Conservation (phyloP, 768 basidiomycete species). For the Auricularia cornea region DNA sequence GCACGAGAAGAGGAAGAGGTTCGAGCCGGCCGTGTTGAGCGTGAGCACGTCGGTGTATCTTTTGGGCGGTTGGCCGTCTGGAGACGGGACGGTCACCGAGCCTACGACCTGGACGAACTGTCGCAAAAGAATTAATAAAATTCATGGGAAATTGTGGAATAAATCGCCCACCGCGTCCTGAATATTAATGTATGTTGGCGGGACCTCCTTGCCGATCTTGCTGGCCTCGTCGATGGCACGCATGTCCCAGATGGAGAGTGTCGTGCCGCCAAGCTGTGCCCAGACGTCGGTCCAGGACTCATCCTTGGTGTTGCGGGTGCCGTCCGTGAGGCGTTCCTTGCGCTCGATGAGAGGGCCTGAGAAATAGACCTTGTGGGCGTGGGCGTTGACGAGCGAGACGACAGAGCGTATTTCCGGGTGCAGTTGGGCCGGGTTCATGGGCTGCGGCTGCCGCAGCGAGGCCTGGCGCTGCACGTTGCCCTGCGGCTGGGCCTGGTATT, state of each 20-base stretch:
- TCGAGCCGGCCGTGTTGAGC: constrained; percentile 89
- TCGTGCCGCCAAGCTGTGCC: constrained; percentile 86
- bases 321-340: constrained; percentile 71
- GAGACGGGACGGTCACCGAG: constrained; percentile 56
- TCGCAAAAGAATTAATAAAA: neutral
- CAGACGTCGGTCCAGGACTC: constrained; percentile 80
- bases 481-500: neutral
- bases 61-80: constrained; percentile 39
- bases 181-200: constrained; percentile 79
- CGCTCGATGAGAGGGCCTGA: constrained; percentile 74
- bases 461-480: neutral
- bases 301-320: constrained; percentile 58
- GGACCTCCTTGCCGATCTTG: constrained; percentile 70
- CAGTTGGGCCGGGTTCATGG: constrained; percentile 16
- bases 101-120: constrained; percentile 68
- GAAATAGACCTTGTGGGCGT: constrained; percentile 80
- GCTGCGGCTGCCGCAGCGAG: neutral
- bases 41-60: constrained; percentile 75
- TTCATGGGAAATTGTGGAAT: neutral
- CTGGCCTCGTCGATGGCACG: constrained; percentile 78
- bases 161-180: constrained; percentile 69
- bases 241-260: constrained; percentile 89
- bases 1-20: constrained; percentile 83
- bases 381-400: constrained; percentile 63
- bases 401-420: constrained; percentile 81